Base-by-base conservation (phyloP, 2,329 filamentous ascomycete species). In the Chaetomiaceae sp. region DNA sequence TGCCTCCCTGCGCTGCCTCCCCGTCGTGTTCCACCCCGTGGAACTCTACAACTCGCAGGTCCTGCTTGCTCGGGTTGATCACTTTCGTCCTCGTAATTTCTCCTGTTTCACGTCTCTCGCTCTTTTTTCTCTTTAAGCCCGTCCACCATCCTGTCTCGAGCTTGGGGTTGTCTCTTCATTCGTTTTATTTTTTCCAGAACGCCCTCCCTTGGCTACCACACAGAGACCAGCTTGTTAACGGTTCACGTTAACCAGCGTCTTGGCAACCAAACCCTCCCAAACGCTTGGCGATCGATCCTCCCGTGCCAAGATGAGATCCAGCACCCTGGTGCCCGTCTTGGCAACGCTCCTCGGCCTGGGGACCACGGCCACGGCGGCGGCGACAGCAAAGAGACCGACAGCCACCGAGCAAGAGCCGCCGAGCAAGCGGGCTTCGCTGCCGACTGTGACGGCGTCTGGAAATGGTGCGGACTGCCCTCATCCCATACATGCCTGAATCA, bases 391-490 rank as follows among this genome's bases (percentile, higher is more conserved):
- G n/a, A 69, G 68, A 10, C 78, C 80, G 44, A 80, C 79, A 25
- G 67, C 65, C 38, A 78, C 74, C 8, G 65, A 70, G 53, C 71
- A 70, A 48, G 65, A 76, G 56, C 67, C 73, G 17, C 74, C 75
- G 7, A 68, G 65, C 63, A 79, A 79, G 66, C 73, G 78, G 47
- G 72, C 72, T 55, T 66, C 67, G 44, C 59, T 79, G 21, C 73
- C 78, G 16, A 65, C 71, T 13, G 73, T 82, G 56, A 74, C 74
- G 0, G 75, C 70, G 44, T 78, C 75, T 17, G 79, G 79, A 59
- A 82, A 81, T 69, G 79, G 78, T 81, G 69, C 59, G 68, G 12
- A 27, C 25, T 12, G 25, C 25, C n/a, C n/a, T n/a, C n/a, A n/a
- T n/a, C n/a, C n/a, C n/a, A n/a, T n/a, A n/a, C n/a, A n/a, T n/a